Percentiles rank a stretch among this genome's conserved stretches.
phyloP scores from a whole-genome alignment of 2,329 filamentous ascomycete genomes.

The Penicillium palitans region DNA sequence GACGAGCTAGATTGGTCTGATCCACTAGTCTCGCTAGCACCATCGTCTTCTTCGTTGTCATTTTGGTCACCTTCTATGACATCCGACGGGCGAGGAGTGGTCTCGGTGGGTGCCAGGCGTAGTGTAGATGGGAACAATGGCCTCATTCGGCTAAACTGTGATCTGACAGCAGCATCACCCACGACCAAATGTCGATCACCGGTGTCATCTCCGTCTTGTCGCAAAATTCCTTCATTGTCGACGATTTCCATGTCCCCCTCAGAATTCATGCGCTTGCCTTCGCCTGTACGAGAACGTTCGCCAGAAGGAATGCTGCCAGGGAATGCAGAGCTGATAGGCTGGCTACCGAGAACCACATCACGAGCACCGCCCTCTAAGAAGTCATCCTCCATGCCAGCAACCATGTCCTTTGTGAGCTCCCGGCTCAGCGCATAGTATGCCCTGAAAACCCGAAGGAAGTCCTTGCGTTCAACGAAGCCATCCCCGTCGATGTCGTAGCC shows the following conservation, averaged over 20 bases:
- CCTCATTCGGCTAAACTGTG: slow-evolving; percentile 36
- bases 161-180: slow-evolving; percentile 46
- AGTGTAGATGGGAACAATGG: slow-evolving; percentile 35
- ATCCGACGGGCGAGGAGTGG: slow-evolving; percentile 12
- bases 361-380: slow-evolving; percentile 72
- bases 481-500: slow-evolving; percentile 91
- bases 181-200: slow-evolving; percentile 63
- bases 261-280: slow-evolving; percentile 65
- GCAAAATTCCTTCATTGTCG: slow-evolving; percentile 61
- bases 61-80: slow-evolving; percentile 11
- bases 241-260: slow-evolving; percentile 66
- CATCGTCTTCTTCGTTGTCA: slow-evolving; percentile 24
- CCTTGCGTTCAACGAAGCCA: slow-evolving; percentile 78
- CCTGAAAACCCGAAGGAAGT: slow-evolving; percentile 87
- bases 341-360: slow-evolving; percentile 71
- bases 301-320: slow-evolving; percentile 67
- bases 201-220: slow-evolving; percentile 61
- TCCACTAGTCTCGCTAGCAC: slow-evolving; percentile 21
- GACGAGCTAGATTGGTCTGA: slow-evolving; percentile 32
- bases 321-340: slow-evolving; percentile 76
- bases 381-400: slow-evolving; percentile 75
- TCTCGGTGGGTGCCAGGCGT: slow-evolving; percentile 22
- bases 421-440: slow-evolving; percentile 91
- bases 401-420: slow-evolving; percentile 81
- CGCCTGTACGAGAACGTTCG: slow-evolving; percentile 60